A percentile compares a stretch with the other conserved stretches of the same genome.
Evolutionary conservation across 345 rosid species (phyloP).

Genomic region (Hibiscus tridactylites): DNA sequence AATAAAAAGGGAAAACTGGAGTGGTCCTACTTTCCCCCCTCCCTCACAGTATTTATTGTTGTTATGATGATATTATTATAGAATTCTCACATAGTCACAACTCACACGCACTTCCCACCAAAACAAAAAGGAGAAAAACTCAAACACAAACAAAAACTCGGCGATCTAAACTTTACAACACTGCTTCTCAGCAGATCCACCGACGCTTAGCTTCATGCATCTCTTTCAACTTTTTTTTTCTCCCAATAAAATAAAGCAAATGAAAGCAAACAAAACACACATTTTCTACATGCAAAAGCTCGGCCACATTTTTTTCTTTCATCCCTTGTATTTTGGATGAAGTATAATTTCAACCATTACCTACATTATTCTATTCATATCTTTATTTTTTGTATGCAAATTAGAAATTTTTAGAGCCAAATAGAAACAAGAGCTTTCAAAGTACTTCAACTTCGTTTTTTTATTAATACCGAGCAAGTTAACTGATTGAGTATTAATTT

Average conservation of each 20-base stretch:
- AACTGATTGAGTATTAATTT: no score
- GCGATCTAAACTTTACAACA: neutral
- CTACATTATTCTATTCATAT: neutral
- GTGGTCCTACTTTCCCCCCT: neutral
- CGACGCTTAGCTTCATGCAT: conserved; percentile 4
- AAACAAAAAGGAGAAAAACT: neutral
- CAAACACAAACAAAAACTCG: neutral
- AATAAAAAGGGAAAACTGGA: no score
- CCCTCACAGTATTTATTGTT: neutral
- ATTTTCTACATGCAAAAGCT: neutral
- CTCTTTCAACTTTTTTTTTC: neutral
- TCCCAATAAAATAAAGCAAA: neutral
- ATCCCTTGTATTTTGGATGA: neutral
- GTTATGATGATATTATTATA: neutral
- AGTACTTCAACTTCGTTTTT: neutral
- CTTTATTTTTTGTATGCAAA: neutral
- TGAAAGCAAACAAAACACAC: neutral
- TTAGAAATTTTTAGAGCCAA: neutral
- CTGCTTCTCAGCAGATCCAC: neutral
- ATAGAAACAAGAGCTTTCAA: neutral
- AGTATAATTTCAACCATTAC: neutral
- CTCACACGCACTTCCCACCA: neutral
- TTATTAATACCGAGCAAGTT: neutral
- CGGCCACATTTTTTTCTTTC: neutral
- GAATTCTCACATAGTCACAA: neutral